phyloP scores from a whole-genome alignment of 495 filamentous ascomycete species.

The Cercophora newfieldiana region DNA sequence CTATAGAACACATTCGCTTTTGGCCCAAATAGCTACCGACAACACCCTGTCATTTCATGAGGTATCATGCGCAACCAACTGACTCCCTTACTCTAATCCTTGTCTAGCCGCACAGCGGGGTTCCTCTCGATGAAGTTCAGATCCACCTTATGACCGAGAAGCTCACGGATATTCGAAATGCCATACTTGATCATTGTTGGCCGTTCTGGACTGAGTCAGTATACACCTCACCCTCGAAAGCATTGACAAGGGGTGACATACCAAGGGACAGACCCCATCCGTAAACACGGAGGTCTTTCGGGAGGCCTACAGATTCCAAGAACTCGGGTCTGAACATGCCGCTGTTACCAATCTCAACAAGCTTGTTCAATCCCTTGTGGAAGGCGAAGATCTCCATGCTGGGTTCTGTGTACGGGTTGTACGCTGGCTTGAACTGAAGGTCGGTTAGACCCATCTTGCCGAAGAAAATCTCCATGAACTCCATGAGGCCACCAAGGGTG shows the following conservation, averaged over 20 bases:
- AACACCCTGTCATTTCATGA: background rate
- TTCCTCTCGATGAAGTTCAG: conserved; percentile 78
- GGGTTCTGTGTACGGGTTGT: conserved; percentile 98
- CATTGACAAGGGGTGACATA: conserved; percentile 91
- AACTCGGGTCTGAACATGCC: conserved; percentile 99
- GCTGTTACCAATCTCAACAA: conserved; percentile 96
- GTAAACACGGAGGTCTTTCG: conserved; percentile 32
- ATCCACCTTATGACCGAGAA: conserved; percentile 83
- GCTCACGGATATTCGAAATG: conserved; percentile 81
- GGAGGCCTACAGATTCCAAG: conserved; percentile 77
- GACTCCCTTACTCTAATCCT: conserved; percentile 49
- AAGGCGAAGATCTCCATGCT: conserved; percentile 95
- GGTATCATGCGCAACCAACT: conserved; percentile 7
- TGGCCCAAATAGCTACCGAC: background rate
- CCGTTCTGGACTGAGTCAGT: conserved; percentile 36
- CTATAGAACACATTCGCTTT: background rate
- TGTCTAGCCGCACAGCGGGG: conserved; percentile 79
- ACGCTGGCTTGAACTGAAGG: conserved; percentile 61
- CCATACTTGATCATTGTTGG: conserved; percentile 98
- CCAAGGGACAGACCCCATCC: conserved; percentile 31
- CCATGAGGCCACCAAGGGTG: conserved; percentile 88
- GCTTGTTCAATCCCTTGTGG: conserved; percentile 84
- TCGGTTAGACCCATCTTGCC: conserved; percentile 88
- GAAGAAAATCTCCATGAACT: conserved; percentile 97
- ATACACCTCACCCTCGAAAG: conserved; percentile 58